Evolutionary conservation across 768 basidiomycete species (phyloP).

Genomic region (Pisolithus tinctorius): DNA sequence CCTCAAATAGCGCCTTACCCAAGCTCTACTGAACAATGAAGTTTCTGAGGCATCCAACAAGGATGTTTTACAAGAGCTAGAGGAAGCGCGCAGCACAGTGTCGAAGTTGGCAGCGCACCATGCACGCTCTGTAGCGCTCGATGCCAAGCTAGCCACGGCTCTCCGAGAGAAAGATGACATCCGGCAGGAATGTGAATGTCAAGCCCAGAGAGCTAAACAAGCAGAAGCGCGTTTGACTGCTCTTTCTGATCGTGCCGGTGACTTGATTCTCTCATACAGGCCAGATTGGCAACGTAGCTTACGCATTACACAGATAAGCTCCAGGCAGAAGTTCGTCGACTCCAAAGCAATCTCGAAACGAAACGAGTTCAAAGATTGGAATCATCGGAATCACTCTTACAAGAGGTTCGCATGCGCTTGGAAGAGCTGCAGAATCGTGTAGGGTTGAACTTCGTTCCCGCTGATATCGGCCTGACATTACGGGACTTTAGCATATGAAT

Average conservation of each 20-base stretch:
- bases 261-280: slow-evolving; percentile 6
- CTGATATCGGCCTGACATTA: slow-evolving; percentile 11
- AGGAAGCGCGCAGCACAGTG: slow-evolving; percentile 62
- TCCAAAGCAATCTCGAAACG: slow-evolving; percentile 59
- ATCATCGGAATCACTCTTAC: slow-evolving; percentile 59
- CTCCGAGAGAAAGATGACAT: slow-evolving; percentile 77
- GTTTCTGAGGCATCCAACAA: slow-evolving; percentile 75
- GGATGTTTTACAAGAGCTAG: slow-evolving; percentile 63
- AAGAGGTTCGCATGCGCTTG: slow-evolving; percentile 58
- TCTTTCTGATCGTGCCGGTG: slow-evolving; percentile 63
- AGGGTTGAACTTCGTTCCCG: slow-evolving; percentile 15
- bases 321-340: slow-evolving; percentile 55
- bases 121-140: slow-evolving; percentile 65
- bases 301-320: slow-evolving; percentile 47
- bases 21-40: slow-evolving; percentile 77
- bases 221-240: slow-evolving; percentile 63
- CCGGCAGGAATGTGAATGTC: slow-evolving; percentile 73
- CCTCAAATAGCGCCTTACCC: slow-evolving; percentile 56
- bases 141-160: slow-evolving; percentile 55
- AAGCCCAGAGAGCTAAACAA: slow-evolving; percentile 55
- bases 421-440: slow-evolving; percentile 57
- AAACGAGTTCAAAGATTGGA: slow-evolving; percentile 55
- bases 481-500: slow-evolving; percentile 30
- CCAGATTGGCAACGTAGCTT: neutral
- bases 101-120: slow-evolving; percentile 62